Evolutionary conservation across 495 filamentous ascomycete genomes (phyloP), one percentile per base, ranked within the genome.

Genomic region (Aspergillus coremiiformis): DNA sequence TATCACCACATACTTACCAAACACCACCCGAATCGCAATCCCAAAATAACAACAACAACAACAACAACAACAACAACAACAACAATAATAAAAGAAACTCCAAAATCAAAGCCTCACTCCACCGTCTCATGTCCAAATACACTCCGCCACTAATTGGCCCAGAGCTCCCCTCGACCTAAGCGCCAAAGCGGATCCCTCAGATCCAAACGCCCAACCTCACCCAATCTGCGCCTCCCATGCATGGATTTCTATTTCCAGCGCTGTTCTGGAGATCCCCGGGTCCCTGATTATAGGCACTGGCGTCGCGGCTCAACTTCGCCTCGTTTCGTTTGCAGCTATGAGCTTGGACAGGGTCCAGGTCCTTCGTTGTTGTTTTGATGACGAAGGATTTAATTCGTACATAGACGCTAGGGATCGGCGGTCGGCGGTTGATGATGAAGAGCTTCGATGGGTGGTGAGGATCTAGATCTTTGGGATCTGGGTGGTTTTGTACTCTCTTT

Each of bases 101-200:
- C 14, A 4, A 27, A 27, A 8, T 15, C 14, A 35, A 35, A 35
- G 5, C 32, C 17, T 17, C 15, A 29, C 42, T 14, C 4, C 20
- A n/a, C 9, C 26, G 42, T 44, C 14, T 44, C 42, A 44, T 7
- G 26, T 44, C 42, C 17, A 44, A 44, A 44, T 26, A 44, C 26
- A 12, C 42, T 44, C 42, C 22, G 14, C 42, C 22, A 44, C 26
- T 22, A 15, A 32, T 47, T 30, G 29, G 44, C 44, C 17, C 32
- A 35, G 44, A 47, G 44, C 46, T 22, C 21, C 55, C 57, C 20
- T 1, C 42, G 22, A 5, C 11, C 9, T 41, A 41, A 41, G 37
- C 37, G 37, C 37, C 32, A 15, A 35, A 14, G 32, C 32, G 32
- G 32, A 41, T n/a, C n/a, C n/a, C n/a, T n/a, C n/a, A n/a, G n/a